Conservation (phyloP, 208 protist genomes). For the Leishmania gerbilli region DNA sequence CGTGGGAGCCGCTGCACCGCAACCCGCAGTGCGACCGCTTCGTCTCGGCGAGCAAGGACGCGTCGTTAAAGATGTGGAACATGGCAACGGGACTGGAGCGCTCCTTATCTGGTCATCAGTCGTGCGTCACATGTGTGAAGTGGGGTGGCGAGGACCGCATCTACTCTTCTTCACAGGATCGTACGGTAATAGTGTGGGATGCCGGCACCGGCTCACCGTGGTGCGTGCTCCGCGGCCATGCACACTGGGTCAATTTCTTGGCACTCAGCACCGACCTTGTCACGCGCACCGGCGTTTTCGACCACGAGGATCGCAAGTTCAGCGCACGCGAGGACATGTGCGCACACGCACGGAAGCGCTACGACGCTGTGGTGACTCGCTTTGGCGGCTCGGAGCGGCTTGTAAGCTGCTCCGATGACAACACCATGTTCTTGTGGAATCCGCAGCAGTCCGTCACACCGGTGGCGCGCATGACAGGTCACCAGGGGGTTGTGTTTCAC, state of each 20-base stretch:
- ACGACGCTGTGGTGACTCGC: slow-evolving; percentile 78
- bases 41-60: slow-evolving; percentile 94
- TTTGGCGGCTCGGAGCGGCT: slow-evolving; percentile 87
- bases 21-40: slow-evolving; percentile 84
- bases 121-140: slow-evolving; percentile 95
- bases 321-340: slow-evolving; percentile 50
- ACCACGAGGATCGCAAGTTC: slow-evolving; percentile 90
- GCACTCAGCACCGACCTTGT: slow-evolving; percentile 97
- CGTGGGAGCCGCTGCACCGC: slow-evolving; percentile 97
- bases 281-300: slow-evolving; percentile 95
- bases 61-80: slow-evolving; percentile 92
- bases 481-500: slow-evolving; percentile 94
- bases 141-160: slow-evolving; percentile 96
- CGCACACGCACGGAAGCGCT: slow-evolving; percentile 71
- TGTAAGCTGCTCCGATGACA: slow-evolving; percentile 97
- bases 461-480: slow-evolving; percentile 93
- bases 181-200: slow-evolving; percentile 97
- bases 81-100: slow-evolving; percentile 65
- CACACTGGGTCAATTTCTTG: slow-evolving; percentile 99
- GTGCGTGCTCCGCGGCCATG: slow-evolving; percentile 95
- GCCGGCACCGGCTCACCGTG: slow-evolving; percentile 64
- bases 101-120: slow-evolving; percentile 95
- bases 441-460: slow-evolving; percentile 85
- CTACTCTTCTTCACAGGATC: slow-evolving; percentile 97
- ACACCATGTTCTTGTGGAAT: slow-evolving; percentile 98